Conservation (phyloP, 768 basidiomycete species). For the Psilocybe tampanensis region DNA sequence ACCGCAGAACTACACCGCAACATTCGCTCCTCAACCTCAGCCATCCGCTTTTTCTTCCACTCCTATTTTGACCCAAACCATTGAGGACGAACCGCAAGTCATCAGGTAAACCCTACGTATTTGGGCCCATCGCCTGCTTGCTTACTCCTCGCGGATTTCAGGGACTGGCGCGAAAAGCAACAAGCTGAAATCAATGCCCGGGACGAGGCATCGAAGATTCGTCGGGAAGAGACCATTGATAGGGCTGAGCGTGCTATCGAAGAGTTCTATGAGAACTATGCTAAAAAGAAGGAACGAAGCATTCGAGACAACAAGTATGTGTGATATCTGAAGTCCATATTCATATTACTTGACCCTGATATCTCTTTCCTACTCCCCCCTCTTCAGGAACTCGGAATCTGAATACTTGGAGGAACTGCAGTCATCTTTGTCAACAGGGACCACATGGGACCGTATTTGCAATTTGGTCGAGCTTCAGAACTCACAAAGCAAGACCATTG, state of each 20-base stretch:
- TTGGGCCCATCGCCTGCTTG: background rate
- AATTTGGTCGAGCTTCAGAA: constrained; percentile 87
- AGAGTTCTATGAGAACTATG: constrained; percentile 88
- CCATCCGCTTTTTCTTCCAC: constrained; percentile 70
- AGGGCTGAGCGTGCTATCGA: constrained; percentile 88
- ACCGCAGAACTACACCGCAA: constrained; percentile 23
- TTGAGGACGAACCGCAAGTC: constrained; percentile 85
- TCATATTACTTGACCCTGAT: background rate
- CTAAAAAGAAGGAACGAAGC: constrained; percentile 84
- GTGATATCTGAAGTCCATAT: constrained; percentile 1
- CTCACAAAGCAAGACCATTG: constrained; percentile 95
- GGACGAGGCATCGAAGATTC: constrained; percentile 77
- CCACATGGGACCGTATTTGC: constrained; percentile 96
- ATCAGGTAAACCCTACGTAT: constrained; percentile 63
- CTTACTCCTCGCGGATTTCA: constrained; percentile 29
- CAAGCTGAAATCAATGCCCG: constrained; percentile 80
- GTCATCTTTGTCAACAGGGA: constrained; percentile 81
- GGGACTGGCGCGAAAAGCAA: constrained; percentile 88
- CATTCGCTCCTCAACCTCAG: constrained; percentile 81
- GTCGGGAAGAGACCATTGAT: constrained; percentile 79
- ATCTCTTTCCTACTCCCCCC: background rate
- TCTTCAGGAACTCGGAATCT: constrained; percentile 79
- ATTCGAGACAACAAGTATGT: constrained; percentile 94
- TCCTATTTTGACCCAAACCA: constrained; percentile 68
- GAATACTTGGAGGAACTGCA: constrained; percentile 75